Evolutionary conservation across 345 rosid genomes (phyloP).

Genomic region (Orychophragmus violaceus): DNA sequence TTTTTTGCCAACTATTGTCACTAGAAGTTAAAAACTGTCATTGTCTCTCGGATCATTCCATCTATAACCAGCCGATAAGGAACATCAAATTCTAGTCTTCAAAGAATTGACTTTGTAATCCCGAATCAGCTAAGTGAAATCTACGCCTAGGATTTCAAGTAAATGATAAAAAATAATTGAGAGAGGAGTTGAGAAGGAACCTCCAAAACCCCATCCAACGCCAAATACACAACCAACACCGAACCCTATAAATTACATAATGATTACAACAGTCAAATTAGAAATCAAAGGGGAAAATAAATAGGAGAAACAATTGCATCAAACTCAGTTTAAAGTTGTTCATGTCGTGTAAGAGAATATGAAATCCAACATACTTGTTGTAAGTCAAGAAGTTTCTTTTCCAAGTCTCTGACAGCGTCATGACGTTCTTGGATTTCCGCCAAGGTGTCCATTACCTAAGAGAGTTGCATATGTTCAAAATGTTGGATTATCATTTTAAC

Average conservation of each 20-base stretch:
- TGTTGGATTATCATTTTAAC: too few species aligned
- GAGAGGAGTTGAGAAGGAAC: conserved; percentile 8
- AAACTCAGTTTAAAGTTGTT: too few species aligned
- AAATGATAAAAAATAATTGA: too few species aligned
- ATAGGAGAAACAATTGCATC: neutral
- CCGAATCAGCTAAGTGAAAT: neutral
- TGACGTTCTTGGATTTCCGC: too few species aligned
- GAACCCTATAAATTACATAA: conserved; percentile 7
- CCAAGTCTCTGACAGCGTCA: too few species aligned
- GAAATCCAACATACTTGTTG: too few species aligned
- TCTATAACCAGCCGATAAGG: neutral
- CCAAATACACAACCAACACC: conserved; percentile 38
- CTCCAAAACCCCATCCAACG: conserved; percentile 37
- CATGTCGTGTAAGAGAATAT: too few species aligned
- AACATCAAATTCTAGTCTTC: neutral
- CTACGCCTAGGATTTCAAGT: neutral
- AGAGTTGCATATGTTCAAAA: too few species aligned
- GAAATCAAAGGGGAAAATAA: neutral
- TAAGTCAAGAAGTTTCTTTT: too few species aligned
- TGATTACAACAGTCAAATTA: neutral
- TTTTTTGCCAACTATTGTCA: too few species aligned
- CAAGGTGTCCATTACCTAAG: too few species aligned
- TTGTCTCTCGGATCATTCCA: neutral
- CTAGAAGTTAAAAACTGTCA: too few species aligned
- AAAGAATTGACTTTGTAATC: neutral